Conservation (phyloP, 2,329 filamentous ascomycete species). For the Cadophora sp. region DNA sequence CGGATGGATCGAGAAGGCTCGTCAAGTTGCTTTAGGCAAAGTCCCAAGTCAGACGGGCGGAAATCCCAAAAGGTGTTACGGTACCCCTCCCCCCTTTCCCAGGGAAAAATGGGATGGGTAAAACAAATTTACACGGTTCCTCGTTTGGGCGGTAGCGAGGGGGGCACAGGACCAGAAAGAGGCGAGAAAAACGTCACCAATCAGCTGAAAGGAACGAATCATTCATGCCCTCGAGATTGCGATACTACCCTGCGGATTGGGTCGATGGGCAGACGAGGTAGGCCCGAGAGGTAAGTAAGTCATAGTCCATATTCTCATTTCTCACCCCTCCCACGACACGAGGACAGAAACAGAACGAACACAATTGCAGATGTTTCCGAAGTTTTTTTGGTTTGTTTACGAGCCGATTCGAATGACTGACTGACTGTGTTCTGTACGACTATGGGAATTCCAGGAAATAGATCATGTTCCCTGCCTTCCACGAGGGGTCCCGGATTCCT, state of each 20-base stretch:
- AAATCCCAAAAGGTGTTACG: conserved; percentile 7
- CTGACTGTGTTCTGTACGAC: conserved; percentile 4
- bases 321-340: not conserved
- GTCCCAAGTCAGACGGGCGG: conserved; percentile 11
- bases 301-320: not conserved
- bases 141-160: not conserved
- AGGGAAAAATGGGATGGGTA: not conserved
- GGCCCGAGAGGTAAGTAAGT: not conserved
- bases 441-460: conserved; percentile 8
- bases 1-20: conserved; percentile 4
- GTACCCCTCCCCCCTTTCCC: not conserved
- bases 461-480: conserved; percentile 9
- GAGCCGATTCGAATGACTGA: not conserved
- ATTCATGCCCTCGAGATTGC: conserved; percentile 9
- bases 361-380: too few relatives aligned
- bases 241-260: conserved; percentile 10
- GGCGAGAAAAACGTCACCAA: conserved; percentile 9
- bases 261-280: not conserved
- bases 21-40: conserved; percentile 12
- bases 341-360: not conserved
- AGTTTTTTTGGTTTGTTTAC: not conserved
- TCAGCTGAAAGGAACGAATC: not conserved
- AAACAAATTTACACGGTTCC: not conserved
- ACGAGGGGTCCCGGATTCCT: not conserved
- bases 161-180: conserved; percentile 6